These are phyloP conservation scores for Fraxinus sp. DNA, from an alignment of 305 asterid species.

Conservation along the genomic window DNA sequence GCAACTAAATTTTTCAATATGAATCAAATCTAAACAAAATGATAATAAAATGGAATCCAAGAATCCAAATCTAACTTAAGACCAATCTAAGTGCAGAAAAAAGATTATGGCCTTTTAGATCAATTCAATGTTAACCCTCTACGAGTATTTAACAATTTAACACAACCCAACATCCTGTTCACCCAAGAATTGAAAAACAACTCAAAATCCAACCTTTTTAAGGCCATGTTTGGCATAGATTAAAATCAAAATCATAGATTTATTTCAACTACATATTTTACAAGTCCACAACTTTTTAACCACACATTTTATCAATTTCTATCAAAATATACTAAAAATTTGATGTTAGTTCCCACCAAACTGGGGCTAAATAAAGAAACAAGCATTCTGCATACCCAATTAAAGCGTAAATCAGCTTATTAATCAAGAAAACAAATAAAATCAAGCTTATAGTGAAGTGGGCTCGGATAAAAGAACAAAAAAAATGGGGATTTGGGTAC, in stretches of 20 bases:
- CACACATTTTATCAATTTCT: no score
- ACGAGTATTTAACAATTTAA: not conserved
- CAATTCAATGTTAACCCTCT: conserved; percentile 7
- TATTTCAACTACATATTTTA: no score
- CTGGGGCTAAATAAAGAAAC: not conserved
- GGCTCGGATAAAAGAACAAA: not conserved
- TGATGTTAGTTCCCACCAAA: no score
- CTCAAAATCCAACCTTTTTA: conserved; percentile 17
- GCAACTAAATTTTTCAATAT: not conserved
- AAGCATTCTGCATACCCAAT: not conserved
- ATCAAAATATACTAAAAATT: no score
- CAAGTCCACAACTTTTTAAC: no score
- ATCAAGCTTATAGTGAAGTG: not conserved
- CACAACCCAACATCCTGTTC: not conserved
- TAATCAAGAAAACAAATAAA: not conserved
- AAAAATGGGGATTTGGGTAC: conserved; percentile 15
- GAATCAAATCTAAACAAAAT: not conserved
- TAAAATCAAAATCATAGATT: no score
- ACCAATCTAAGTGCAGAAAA: conserved; percentile 1
- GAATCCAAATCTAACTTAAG: not conserved
- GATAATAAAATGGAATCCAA: not conserved
- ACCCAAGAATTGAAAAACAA: not conserved
- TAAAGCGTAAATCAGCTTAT: not conserved
- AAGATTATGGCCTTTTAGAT: not conserved
- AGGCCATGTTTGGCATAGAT: no score